Conservation (phyloP, 257 asterid genomes). For the Solanum megistacrolobum region DNA sequence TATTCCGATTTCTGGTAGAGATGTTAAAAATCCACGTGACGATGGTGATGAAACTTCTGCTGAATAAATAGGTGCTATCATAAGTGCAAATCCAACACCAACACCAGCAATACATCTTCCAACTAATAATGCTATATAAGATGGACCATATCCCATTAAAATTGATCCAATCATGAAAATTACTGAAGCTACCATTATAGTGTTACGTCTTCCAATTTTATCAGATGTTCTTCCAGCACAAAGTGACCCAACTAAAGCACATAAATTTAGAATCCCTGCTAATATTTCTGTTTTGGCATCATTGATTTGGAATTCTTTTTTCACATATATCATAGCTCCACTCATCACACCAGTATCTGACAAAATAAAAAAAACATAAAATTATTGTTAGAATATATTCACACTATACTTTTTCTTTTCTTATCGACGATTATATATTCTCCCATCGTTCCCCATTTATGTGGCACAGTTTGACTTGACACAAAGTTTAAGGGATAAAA, state of each 20-base stretch:
- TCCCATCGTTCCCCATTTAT: rapidly evolving
- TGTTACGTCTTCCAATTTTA: background rate
- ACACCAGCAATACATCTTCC: background rate
- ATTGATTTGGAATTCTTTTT: background rate
- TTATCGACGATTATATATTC: background rate
- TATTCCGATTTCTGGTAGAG: background rate
- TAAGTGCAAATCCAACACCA: background rate
- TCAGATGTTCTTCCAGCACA: background rate
- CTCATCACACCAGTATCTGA: background rate
- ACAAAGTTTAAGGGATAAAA: too few relatives aligned
- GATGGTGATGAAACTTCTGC: background rate
- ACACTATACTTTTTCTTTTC: background rate
- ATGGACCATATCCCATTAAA: background rate
- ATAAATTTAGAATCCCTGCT: background rate
- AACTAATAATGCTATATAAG: background rate
- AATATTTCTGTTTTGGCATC: background rate
- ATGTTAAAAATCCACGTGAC: background rate
- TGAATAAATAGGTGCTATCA: background rate
- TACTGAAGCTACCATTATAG: background rate
- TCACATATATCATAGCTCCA: background rate
- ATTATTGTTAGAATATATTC: background rate
- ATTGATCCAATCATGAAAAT: background rate
- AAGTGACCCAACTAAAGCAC: background rate
- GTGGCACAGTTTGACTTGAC: background rate
- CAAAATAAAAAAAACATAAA: background rate